These are phyloP conservation scores for Dichomitus squalens DNA, from an alignment of 1,284 basidiomycete genomes.

Conservation along the genomic window DNA sequence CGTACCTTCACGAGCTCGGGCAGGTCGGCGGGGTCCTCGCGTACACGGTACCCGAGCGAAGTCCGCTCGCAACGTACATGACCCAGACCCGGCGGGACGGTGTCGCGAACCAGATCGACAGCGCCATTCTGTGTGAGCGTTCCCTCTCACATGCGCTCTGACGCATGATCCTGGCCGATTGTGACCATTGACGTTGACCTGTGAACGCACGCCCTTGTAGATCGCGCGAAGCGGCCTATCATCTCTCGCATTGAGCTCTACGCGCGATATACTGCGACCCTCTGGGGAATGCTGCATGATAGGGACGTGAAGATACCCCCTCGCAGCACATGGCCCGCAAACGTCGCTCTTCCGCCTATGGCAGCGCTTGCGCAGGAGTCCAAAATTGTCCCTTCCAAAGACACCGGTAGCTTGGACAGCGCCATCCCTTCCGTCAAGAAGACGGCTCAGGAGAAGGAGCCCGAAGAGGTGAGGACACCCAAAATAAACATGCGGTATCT, in stretches of 20 bases:
- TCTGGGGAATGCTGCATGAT: conserved; percentile 60
- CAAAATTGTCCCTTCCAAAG: neutral
- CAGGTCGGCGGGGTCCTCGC: conserved; percentile 77
- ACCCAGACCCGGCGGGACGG: conserved; percentile 72
- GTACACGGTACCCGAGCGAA: conserved; percentile 73
- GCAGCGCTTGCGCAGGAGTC: neutral
- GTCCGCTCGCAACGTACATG: conserved; percentile 70
- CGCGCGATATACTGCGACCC: conserved; percentile 57
- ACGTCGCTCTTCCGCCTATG: conserved; percentile 30
- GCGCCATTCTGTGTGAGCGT: conserved; percentile 76
- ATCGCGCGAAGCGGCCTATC: conserved; percentile 49
- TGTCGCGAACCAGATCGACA: conserved; percentile 85
- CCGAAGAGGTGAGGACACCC: conserved; percentile 13
- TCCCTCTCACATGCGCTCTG: neutral
- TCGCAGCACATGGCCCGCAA: conserved; percentile 45
- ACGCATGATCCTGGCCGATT: too few relatives aligned
- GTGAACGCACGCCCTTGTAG: conserved; percentile 35
- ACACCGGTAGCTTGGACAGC: conserved; percentile 10
- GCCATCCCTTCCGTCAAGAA: conserved; percentile 14
- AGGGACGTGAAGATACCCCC: conserved; percentile 47
- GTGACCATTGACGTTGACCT: neutral
- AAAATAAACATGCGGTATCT: neutral
- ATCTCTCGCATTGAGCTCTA: conserved; percentile 64
- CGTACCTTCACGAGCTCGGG: conserved; percentile 69
- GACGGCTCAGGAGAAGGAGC: conserved; percentile 11